Base-by-base conservation (phyloP, 805 yeast genomes). In the Candida methanosorbosa region DNA sequence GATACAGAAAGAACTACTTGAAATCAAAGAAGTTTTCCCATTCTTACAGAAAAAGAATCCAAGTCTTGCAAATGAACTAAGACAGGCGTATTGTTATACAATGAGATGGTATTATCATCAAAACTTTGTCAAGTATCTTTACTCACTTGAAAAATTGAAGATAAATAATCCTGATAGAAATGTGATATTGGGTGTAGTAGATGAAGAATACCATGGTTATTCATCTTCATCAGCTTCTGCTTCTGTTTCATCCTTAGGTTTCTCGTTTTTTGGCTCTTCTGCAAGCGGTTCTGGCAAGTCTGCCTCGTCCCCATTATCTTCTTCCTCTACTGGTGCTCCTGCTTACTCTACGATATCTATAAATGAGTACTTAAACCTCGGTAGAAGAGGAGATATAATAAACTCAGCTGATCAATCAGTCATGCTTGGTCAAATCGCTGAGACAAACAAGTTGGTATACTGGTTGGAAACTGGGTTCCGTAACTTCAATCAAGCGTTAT, bases 101-200 rank as follows among this genome's bases (percentile, higher is more conserved):
- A 88, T 92, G 84, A 66, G 73, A 48, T 92, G 98, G 98, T 92
- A 90, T 60, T 92, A 92, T 54, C 66, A 70, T 38, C 71, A 81
- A 37, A 73, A 82, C 45, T 90, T 88, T 50, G 76, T 79, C 14
- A 74, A 87, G 42, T 88, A 87, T 57, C 56, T 79, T 26, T 73
- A 78, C 40, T 76, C 94, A 1, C 57, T 88, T 33, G 82, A 82
- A 39, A 75, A 75, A 43, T 56, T 86, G 38, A 72, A 69, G 29
- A 43, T 78, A 14, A 65, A 68, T 34, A 58, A 59, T 17, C 71
- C 80, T 8, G 92, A 80, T 41, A 67, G 63, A 38, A 64, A 40
- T 29, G 41, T 46, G 9, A 33, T 46, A 7, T 33, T 50, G 9
- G 52, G 53, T 4, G 41, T 53, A 6, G 18, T 37, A 17, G 53